Conservation (phyloP, 2,329 filamentous ascomycete genomes). For the Monosporascus sp. region DNA sequence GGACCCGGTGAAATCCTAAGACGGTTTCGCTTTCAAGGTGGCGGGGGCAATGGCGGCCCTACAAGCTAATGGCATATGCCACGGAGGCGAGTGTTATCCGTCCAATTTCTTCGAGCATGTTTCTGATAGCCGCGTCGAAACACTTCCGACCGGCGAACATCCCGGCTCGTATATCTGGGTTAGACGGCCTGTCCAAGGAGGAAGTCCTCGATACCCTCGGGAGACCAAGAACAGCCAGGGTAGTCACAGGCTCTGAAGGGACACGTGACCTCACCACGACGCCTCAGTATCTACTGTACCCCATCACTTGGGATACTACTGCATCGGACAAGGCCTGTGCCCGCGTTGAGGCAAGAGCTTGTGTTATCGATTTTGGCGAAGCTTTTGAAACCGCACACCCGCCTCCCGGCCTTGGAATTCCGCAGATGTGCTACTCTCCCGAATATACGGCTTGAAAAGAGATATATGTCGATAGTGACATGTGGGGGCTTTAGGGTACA, state of each 20-base stretch:
- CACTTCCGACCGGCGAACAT: conserved; percentile 26
- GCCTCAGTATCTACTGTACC: conserved; percentile 19
- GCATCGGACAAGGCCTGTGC: not conserved
- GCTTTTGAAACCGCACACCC: conserved; percentile 11
- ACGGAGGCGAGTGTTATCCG: conserved; percentile 22
- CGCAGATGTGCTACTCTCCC: conserved; percentile 23
- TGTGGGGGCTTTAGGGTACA: conserved; percentile 33
- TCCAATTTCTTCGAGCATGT: not conserved
- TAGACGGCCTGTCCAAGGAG: conserved; percentile 18
- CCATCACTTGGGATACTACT: conserved; percentile 8
- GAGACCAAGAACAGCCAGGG: not conserved
- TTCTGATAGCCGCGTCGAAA: conserved; percentile 1
- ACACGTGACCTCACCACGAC: conserved; percentile 9
- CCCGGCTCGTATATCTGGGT: conserved; percentile 12
- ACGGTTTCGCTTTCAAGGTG: conserved; percentile 14
- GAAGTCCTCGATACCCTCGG: conserved; percentile 15
- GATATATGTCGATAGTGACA: conserved; percentile 17
- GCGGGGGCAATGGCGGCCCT: conserved; percentile 18
- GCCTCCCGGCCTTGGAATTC: conserved; percentile 20
- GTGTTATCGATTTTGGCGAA: conserved; percentile 19
- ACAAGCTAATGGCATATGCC: conserved; percentile 23
- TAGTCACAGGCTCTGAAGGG: conserved; percentile 5
- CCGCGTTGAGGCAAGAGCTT: conserved; percentile 2
- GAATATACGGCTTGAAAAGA: conserved; percentile 21
- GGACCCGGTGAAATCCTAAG: conserved; percentile 11